Conservation (phyloP, 2,329 filamentous ascomycete genomes). For the Pseudogymnoascus sp. region DNA sequence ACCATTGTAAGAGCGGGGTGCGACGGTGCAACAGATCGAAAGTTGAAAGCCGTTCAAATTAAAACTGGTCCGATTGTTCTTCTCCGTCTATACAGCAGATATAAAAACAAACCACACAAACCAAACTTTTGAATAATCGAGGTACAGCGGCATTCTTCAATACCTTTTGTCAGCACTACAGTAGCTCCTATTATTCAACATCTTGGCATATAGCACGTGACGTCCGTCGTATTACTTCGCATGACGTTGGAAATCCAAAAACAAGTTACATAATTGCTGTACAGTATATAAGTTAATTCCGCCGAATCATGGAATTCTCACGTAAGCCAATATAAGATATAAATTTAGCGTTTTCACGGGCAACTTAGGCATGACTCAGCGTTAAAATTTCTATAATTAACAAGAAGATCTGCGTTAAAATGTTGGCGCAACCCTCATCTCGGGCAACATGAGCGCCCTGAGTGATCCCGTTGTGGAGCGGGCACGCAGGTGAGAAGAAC, state of each 20-base stretch:
- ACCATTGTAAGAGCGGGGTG: neutral
- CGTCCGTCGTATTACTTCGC: neutral
- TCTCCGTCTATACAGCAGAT: neutral
- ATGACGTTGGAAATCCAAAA: neutral
- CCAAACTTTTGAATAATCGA: neutral
- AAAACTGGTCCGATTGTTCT: neutral
- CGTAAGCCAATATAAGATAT: neutral
- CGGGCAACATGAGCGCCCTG: conserved; percentile 15
- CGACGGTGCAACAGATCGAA: neutral
- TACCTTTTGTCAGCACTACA: conserved; percentile 3
- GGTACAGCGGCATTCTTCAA: neutral
- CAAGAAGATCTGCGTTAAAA: conserved; percentile 10
- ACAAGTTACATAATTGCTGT: neutral
- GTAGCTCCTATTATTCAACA: neutral
- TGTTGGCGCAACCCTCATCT: conserved; percentile 15
- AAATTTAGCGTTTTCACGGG: neutral
- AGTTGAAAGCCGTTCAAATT: neutral
- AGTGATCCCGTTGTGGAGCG: conserved; percentile 14
- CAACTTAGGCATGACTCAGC: neutral
- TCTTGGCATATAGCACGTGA: neutral
- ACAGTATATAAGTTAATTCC: neutral
- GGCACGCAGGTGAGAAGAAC: conserved; percentile 9
- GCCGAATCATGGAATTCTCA: neutral
- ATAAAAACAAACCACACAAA: neutral
- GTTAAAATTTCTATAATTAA: neutral